Conservation (phyloP, 176 grass and related monocot genomes). For the Avena eriantha region DNA sequence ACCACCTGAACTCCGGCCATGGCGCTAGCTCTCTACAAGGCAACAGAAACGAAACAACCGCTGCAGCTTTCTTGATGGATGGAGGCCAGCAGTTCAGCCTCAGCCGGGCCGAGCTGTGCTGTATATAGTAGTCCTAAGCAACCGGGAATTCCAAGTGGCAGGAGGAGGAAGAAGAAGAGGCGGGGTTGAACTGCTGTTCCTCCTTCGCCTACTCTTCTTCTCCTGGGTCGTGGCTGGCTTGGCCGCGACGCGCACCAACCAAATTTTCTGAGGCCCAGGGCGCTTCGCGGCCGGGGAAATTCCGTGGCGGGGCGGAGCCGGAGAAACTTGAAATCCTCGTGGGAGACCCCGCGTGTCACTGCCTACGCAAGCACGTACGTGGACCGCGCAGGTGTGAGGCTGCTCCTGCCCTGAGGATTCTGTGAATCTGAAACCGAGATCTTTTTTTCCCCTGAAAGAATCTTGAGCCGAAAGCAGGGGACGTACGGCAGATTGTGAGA, state of each 20-base stretch:
- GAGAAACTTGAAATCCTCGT: not conserved
- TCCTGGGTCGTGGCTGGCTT: conserved; percentile 11
- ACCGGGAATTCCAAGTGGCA: conserved; percentile 27
- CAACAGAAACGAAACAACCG: not conserved
- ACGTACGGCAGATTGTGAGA: not conserved
- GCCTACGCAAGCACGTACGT: not conserved
- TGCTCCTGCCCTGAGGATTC: not conserved
- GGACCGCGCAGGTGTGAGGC: not conserved
- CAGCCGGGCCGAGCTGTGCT: not conserved
- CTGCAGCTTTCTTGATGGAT: not conserved
- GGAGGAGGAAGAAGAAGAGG: not conserved
- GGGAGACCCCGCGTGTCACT: conserved; percentile 9
- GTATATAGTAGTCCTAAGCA: conserved; percentile 5
- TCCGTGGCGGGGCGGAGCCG: not conserved
- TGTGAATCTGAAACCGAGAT: conserved; percentile 33
- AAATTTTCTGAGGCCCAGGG: conserved; percentile 51
- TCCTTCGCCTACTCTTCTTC: not conserved
- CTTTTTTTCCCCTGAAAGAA: not conserved
- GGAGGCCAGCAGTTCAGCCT: not conserved
- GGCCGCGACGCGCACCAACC: conserved; percentile 33
- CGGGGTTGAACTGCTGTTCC: conserved; percentile 32
- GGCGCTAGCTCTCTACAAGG: not conserved
- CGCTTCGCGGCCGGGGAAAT: not conserved
- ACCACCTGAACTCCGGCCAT: conserved; percentile 50
- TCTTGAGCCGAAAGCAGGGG: not conserved